phyloP scores from a whole-genome alignment of 306 rosid species.

The Trifolium subterraneum region DNA sequence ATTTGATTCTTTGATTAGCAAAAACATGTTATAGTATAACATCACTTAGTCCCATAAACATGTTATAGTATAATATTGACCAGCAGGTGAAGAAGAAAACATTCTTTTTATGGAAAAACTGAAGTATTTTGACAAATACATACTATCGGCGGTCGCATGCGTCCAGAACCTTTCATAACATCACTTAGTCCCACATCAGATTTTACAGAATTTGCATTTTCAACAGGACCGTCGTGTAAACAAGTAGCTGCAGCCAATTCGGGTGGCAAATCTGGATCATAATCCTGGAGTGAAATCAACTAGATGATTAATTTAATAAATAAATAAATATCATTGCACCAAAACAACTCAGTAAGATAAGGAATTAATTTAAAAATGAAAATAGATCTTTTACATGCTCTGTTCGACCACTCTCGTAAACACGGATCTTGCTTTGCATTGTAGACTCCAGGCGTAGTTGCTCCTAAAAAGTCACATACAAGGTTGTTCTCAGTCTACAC shows the following conservation, averaged over 20 bases:
- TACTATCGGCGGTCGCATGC: slow-evolving; percentile 83
- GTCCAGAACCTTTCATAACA: slow-evolving; percentile 65
- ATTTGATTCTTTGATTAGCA: background rate
- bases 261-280: slow-evolving; percentile 99
- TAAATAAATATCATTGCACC: background rate
- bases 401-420: slow-evolving; percentile 94
- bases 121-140: slow-evolving; percentile 36
- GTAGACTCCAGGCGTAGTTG: slow-evolving; percentile 97
- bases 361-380: slow-evolving; percentile 34
- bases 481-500: slow-evolving; percentile 37
- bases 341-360: slow-evolving; percentile 11
- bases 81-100: slow-evolving; percentile 30
- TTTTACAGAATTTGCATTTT: slow-evolving; percentile 62
- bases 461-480: slow-evolving; percentile 62
- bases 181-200: slow-evolving; percentile 69
- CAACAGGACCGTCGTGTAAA: slow-evolving; percentile 64
- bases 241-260: slow-evolving; percentile 98
- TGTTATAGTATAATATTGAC: slow-evolving; percentile 28
- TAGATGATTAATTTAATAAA: slow-evolving; percentile 18
- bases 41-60: too few relatives aligned
- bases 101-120: background rate
- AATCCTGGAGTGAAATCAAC: slow-evolving; percentile 64
- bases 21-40: slow-evolving; percentile 25
- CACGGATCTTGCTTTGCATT: slow-evolving; percentile 98
- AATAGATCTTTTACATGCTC: slow-evolving; percentile 70